Evolutionary conservation across 2,329 filamentous ascomycete species (phyloP).

Genomic region (Botrytis squamosa): DNA sequence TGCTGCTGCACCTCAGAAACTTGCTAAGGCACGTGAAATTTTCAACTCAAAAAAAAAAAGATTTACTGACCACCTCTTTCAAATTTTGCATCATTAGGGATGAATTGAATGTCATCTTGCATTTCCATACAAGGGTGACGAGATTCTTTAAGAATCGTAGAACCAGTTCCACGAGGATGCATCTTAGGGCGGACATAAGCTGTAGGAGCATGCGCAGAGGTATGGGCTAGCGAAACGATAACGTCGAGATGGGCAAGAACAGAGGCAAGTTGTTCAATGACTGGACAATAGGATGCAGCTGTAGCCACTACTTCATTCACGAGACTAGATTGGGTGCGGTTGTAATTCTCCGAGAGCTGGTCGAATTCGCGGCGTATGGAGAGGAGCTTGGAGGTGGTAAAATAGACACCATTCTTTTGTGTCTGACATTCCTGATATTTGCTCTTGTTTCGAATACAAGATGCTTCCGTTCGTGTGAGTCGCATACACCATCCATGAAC

Average conservation of each 20-base stretch:
- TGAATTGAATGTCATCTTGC: slow-evolving; percentile 98
- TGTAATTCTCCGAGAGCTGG: slow-evolving; percentile 91
- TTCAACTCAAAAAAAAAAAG: too few relatives aligned
- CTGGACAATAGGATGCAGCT: slow-evolving; percentile 89
- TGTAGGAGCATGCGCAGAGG: slow-evolving; percentile 86
- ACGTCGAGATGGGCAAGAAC: slow-evolving; percentile 93
- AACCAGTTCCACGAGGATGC: slow-evolving; percentile 81
- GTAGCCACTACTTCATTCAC: slow-evolving; percentile 92
- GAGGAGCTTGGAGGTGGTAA: slow-evolving; percentile 82
- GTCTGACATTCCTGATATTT: slow-evolving; percentile 94
- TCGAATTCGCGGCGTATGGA: slow-evolving; percentile 86
- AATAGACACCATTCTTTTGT: slow-evolving; percentile 98
- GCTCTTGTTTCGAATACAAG: slow-evolving; percentile 87
- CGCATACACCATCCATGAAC: slow-evolving; percentile 97
- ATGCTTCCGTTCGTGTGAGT: slow-evolving; percentile 84
- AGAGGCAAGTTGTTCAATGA: slow-evolving; percentile 83
- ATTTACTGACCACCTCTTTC: too few relatives aligned
- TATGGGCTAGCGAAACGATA: slow-evolving; percentile 89
- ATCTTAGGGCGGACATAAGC: slow-evolving; percentile 90
- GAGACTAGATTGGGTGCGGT: slow-evolving; percentile 85
- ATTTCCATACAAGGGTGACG: slow-evolving; percentile 98
- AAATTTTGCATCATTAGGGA: too few relatives aligned
- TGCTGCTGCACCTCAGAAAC: too few relatives aligned
- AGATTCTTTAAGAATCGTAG: slow-evolving; percentile 87
- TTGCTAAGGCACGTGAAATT: too few relatives aligned